phyloP scores from a whole-genome alignment of 345 rosid genomes.

The Turritis glabra region DNA sequence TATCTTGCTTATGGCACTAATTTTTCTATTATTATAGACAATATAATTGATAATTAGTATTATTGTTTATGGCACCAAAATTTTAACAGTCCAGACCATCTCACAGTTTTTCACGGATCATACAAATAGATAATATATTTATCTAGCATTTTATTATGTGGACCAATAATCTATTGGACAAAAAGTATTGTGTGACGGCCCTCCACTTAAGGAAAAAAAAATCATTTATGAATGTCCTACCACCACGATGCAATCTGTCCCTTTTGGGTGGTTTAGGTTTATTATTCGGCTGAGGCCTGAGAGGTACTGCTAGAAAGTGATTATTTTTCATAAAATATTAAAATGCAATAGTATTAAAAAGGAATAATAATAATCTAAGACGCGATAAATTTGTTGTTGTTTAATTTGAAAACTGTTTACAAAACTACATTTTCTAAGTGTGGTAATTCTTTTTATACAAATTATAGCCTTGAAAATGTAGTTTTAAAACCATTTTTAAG shows the following conservation, averaged over 20 bases:
- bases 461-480: neutral
- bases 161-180: neutral
- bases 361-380: neutral
- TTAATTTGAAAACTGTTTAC: neutral
- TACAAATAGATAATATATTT: neutral
- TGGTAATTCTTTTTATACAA: neutral
- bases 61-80: neutral
- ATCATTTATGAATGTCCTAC: constrained; percentile 28
- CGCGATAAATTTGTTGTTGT: neutral
- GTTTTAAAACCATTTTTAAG: neutral
- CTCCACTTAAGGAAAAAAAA: constrained; percentile 15
- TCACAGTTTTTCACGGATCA: neutral
- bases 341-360: neutral
- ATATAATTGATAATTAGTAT: neutral
- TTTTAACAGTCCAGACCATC: neutral
- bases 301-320: neutral
- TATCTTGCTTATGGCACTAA: constrained; percentile 9
- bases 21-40: neutral
- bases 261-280: constrained; percentile 13
- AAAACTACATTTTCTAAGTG: neutral
- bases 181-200: constrained; percentile 15
- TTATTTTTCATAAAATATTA: neutral
- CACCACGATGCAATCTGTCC: constrained; percentile 16
- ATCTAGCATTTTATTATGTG: neutral
- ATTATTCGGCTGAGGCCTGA: constrained; percentile 2